phyloP scores from a whole-genome alignment of 2,329 filamentous ascomycete genomes.

The Cryphonectria nitschkei region DNA sequence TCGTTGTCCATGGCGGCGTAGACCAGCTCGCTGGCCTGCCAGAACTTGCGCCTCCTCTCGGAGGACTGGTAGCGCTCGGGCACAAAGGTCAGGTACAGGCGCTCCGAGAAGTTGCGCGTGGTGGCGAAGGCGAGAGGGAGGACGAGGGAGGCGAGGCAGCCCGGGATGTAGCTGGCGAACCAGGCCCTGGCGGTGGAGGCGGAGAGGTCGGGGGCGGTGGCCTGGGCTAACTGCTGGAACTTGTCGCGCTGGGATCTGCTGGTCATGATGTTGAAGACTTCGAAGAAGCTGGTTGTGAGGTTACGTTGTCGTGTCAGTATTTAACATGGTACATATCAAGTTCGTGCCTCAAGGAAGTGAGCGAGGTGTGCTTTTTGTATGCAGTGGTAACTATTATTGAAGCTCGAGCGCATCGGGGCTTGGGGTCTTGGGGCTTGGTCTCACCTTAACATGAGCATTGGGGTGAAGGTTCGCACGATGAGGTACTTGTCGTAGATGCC shows the following conservation, averaged over 20 bases:
- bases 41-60: not conserved
- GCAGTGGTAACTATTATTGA: not conserved
- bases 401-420: too few species aligned
- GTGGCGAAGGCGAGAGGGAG: conserved; percentile 26
- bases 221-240: not conserved
- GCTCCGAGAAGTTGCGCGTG: conserved; percentile 20
- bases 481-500: conserved; percentile 28
- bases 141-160: conserved; percentile 25
- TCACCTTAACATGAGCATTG: conserved; percentile 17
- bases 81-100: conserved; percentile 20
- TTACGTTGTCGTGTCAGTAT: not conserved
- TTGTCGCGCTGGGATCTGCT: not conserved
- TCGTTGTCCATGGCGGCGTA: conserved; percentile 27
- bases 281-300: conserved; percentile 16
- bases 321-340: too few species aligned
- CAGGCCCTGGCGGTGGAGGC: conserved; percentile 7
- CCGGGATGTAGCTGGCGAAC: conserved; percentile 22
- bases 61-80: conserved; percentile 9
- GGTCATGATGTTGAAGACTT: conserved; percentile 22
- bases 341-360: too few species aligned
- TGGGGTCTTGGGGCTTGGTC: not conserved
- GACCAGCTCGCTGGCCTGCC: conserved; percentile 9
- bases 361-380: not conserved
- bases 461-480: conserved; percentile 22
- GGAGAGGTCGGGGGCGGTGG: conserved; percentile 19